A percentile compares a stretch with the other conserved stretches of the same genome.
Conservation (phyloP, 768 basidiomycete species). For the Stropharia rugosoannulata region DNA sequence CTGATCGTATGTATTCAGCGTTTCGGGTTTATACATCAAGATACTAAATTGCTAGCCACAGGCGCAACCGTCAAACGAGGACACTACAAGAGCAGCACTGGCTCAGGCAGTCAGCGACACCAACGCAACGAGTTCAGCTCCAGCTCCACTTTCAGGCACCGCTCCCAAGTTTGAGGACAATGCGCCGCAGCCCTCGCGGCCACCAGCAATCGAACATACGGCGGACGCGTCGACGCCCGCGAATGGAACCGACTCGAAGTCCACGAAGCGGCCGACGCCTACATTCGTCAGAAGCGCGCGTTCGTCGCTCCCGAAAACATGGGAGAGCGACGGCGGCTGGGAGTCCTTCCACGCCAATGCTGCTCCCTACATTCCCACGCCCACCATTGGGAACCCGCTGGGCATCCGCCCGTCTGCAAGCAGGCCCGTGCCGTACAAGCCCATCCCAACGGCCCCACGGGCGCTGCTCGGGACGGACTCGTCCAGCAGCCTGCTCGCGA, state of each 20-base stretch:
- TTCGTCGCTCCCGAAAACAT: not conserved
- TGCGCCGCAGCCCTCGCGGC: no score
- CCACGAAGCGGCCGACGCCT: slow-evolving; percentile 5
- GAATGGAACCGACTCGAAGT: not conserved
- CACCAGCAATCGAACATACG: not conserved
- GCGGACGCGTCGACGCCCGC: not conserved
- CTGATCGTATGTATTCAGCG: no score
- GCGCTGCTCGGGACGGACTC: slow-evolving; percentile 8
- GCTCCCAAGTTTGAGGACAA: no score
- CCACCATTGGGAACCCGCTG: slow-evolving; percentile 41
- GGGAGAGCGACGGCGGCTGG: not conserved
- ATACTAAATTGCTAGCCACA: no score
- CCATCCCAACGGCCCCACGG: slow-evolving; percentile 25
- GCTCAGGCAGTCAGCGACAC: no score
- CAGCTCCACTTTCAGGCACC: no score
- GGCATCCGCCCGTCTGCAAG: slow-evolving; percentile 48
- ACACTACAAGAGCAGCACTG: no score
- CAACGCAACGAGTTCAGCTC: no score
- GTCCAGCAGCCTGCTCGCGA: slow-evolving; percentile 17
- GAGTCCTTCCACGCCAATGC: not conserved
- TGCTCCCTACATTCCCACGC: slow-evolving; percentile 31
- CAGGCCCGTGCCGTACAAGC: slow-evolving; percentile 10
- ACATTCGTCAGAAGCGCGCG: slow-evolving; percentile 2
- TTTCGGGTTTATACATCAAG: no score
- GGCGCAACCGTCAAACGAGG: no score